These are phyloP conservation scores for Arthrobotrys musiformis DNA, from an alignment of 2,329 filamentous ascomycete genomes.

Conservation along the genomic window DNA sequence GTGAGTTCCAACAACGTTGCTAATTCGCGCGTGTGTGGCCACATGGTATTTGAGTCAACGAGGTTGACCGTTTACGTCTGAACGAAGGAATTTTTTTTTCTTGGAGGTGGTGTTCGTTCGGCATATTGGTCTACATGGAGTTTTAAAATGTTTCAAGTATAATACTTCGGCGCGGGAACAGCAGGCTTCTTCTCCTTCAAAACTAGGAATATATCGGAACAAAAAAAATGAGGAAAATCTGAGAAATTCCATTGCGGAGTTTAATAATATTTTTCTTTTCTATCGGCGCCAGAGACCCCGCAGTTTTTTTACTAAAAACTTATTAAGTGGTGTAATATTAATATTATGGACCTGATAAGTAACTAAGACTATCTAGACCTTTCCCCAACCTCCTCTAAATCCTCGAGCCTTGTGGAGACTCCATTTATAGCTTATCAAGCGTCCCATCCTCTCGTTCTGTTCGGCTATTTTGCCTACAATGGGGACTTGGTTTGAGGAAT, in stretches of 20 bases:
- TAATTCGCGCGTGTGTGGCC: too few species aligned
- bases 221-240: neutral
- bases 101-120: too few species aligned
- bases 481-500: neutral
- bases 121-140: too few species aligned
- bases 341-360: neutral
- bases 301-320: too few species aligned
- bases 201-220: neutral
- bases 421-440: constrained; percentile 17
- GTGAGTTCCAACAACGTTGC: too few species aligned
- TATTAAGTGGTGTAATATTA: neutral
- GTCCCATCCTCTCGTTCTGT: neutral
- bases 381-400: neutral
- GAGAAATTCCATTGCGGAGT: neutral
- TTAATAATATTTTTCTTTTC: neutral
- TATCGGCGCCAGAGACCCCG: neutral
- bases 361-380: neutral
- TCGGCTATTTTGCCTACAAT: constrained; percentile 7
- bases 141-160: too few species aligned
- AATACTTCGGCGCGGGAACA: too few species aligned
- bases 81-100: too few species aligned
- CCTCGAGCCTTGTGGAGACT: neutral
- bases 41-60: too few species aligned
- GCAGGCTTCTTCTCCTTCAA: neutral
- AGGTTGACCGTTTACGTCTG: too few species aligned